These are phyloP conservation scores for Tulasnella sp. DNA, from an alignment of 768 basidiomycete species.

Conservation along the genomic window DNA sequence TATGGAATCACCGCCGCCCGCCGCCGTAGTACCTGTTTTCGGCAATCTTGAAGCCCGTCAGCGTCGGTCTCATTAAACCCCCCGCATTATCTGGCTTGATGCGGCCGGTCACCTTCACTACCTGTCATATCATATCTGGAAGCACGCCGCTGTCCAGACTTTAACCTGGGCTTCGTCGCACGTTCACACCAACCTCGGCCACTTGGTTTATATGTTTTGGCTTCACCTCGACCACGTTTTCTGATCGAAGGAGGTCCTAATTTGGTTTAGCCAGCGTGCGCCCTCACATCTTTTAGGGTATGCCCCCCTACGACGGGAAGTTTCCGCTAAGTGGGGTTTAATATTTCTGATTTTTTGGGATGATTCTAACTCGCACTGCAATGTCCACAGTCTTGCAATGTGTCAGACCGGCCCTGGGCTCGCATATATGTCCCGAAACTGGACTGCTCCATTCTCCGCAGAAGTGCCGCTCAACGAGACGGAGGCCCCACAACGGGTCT, in stretches of 20 bases:
- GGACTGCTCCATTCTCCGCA: background rate
- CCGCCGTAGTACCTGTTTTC: background rate
- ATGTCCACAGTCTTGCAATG: background rate
- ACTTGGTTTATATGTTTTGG: background rate
- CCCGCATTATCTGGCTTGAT: background rate
- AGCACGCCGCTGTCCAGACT: background rate
- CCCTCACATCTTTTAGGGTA: background rate
- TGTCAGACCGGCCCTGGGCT: background rate
- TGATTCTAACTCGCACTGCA: background rate
- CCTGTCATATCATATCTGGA: constrained; percentile 12
- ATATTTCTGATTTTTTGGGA: background rate
- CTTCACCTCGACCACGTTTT: constrained; percentile 7
- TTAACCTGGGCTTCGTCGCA: background rate
- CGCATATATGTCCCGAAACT: background rate
- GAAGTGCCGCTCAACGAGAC: background rate
- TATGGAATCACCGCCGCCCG: constrained; percentile 1
- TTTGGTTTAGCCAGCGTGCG: background rate
- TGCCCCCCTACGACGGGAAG: background rate
- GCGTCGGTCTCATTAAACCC: background rate
- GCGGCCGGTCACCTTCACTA: background rate
- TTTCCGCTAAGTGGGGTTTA: background rate
- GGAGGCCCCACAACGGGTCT: background rate
- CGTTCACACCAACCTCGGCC: constrained; percentile 4
- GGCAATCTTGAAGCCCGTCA: background rate
- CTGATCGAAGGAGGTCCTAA: background rate